A percentile compares a stretch with the other conserved stretches of the same genome.
Conservation (phyloP, 2,329 filamentous ascomycete genomes). For the Trichoderma breve region DNA sequence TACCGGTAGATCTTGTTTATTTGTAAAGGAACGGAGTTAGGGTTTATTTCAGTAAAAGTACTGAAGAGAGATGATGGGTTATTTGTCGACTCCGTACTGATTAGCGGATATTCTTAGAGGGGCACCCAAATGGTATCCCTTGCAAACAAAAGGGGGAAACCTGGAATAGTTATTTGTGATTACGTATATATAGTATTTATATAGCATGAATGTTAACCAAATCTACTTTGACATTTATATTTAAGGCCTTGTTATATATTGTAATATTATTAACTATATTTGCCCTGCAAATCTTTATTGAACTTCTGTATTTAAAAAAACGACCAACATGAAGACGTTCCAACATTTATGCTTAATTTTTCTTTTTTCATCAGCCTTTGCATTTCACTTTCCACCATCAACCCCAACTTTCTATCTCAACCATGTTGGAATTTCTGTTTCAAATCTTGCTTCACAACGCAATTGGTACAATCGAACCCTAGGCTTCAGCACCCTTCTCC, state of each 20-base stretch:
- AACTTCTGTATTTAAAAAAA: too few relatives aligned
- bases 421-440: not conserved
- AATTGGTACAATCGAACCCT: not conserved
- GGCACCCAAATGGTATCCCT: not conserved
- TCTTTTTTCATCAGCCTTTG: not conserved
- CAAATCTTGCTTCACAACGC: not conserved
- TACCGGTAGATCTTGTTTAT: not conserved
- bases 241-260: not conserved
- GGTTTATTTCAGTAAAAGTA: not conserved
- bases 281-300: too few relatives aligned
- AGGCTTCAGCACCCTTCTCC: not conserved
- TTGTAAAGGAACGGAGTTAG: not conserved
- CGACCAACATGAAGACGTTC: not conserved
- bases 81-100: not conserved
- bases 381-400: not conserved
- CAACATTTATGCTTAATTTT: not conserved
- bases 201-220: not conserved
- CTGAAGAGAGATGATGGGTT: not conserved
- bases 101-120: not conserved
- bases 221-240: not conserved
- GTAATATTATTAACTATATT: too few relatives aligned
- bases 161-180: not conserved
- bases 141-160: not conserved
- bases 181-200: not conserved
- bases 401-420: not conserved